Percentiles rank a stretch among this genome's conserved stretches.
phyloP scores from a whole-genome alignment of 2,329 filamentous ascomycete genomes.

The Rachicladosporium sp. region DNA sequence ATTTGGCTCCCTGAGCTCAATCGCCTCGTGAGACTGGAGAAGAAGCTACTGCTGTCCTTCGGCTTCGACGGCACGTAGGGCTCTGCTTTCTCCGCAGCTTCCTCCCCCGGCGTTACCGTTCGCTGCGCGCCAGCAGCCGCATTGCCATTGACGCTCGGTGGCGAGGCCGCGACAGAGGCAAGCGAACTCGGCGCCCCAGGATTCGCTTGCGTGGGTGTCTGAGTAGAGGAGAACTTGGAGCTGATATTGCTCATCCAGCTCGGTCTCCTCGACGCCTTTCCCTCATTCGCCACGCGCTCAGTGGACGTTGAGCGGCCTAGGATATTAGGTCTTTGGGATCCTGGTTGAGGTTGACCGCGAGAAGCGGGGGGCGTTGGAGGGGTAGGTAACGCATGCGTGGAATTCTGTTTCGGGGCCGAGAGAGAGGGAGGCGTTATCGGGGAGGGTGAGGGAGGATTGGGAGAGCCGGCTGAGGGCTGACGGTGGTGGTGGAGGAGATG shows the following conservation, averaged over 20 bases:
- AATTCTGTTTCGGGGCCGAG: slow-evolving; percentile 3
- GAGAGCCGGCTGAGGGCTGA: slow-evolving; percentile 1
- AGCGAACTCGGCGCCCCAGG: slow-evolving; percentile 2
- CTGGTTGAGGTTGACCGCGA: slow-evolving; percentile 7
- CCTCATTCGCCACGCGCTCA: slow-evolving; percentile 17
- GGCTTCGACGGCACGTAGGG: slow-evolving; percentile 67
- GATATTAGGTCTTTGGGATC: slow-evolving; percentile 27
- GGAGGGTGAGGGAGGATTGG: slow-evolving; percentile 1
- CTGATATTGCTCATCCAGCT: slow-evolving; percentile 93
- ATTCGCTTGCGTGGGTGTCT: slow-evolving; percentile 12
- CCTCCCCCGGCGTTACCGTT: slow-evolving; percentile 6
- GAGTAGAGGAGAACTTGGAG: slow-evolving; percentile 62
- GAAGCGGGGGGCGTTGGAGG: slow-evolving; percentile 7
- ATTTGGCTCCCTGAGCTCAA: slow-evolving; percentile 51
- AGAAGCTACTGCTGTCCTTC: slow-evolving; percentile 54
- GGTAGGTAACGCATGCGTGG: slow-evolving; percentile 3
- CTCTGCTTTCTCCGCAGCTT: slow-evolving; percentile 26
- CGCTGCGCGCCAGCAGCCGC: slow-evolving; percentile 17
- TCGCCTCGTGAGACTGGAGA: slow-evolving; percentile 69
- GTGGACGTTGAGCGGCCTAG: slow-evolving; percentile 29
- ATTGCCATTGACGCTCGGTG: slow-evolving; percentile 38
- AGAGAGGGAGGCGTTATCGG: slow-evolving; percentile 4
- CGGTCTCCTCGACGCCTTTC: slow-evolving; percentile 35
- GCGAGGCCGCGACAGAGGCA: slow-evolving; percentile 2
- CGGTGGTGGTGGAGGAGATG: slow-evolving; percentile 1